Evolutionary conservation across 2,329 filamentous ascomycete species (phyloP), one percentile per base, ranked within the genome.

Genomic region (Botrytis fragariae): DNA sequence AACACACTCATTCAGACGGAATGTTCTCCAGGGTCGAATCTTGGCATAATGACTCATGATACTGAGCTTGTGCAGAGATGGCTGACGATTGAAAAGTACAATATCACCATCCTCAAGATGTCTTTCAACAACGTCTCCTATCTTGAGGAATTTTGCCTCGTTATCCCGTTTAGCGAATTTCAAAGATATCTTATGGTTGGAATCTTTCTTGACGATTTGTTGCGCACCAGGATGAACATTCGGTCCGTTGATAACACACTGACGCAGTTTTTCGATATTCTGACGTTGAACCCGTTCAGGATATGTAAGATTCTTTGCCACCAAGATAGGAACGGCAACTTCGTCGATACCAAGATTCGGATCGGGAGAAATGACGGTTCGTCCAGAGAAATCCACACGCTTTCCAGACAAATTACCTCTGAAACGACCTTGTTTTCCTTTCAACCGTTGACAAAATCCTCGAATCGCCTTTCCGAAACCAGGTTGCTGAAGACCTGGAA

Each of bases 401-500:
- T 99, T 99, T 81, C 96, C 96, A 0, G 95, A 98, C 74, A 99
- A 83, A 79, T 99, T 99, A 74, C 97, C 96, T 84, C 96, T 92
- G 83, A 99, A 99, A 72, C 96, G 93, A 72, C 96, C 96, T 81
- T 98, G 95, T 81, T 99, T 99, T 77, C 96, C 96, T 84, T 99
- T 99, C 65, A 99, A 83, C 25, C 96, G 90, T 83, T 98, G 96
- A 75, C 95, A 97, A 81, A 99, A 97, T 29, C 96, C 96, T 78
- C 96, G 90, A 79, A 96, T 97, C 0, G 93, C 89, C 82, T 97
- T 98, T 74, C 94, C 93, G 74, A 94, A 92, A 14, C 94, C 93
- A 20, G 91, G 91, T 79, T 97, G 94, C 78, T 95, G 91, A n/a
- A 99, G 87, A 42, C 95, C 95, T 0, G 96, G 96, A 3, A 97